Percentiles rank a stretch among this genome's conserved stretches.
phyloP scores from a whole-genome alignment of 768 basidiomycete species.

The Suillus brevipes region DNA sequence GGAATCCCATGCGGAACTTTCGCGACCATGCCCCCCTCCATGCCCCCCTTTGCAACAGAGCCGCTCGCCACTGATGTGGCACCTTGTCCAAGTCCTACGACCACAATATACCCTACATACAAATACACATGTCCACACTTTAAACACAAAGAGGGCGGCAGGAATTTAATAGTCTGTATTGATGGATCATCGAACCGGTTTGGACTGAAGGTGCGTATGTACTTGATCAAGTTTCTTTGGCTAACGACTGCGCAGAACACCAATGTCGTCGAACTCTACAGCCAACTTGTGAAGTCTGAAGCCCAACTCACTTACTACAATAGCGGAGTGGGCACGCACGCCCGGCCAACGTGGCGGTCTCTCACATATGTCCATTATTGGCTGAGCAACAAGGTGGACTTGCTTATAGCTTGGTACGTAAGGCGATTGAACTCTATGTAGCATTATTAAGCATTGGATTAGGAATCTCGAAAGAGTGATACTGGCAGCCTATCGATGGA shows the following conservation, averaged over 20 bases:
- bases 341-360: constrained; percentile 14
- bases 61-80: neutral
- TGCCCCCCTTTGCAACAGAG: neutral
- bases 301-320: constrained; percentile 31
- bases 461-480: constrained; percentile 35
- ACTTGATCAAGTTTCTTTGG: neutral
- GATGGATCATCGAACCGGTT: constrained; percentile 20
- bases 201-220: constrained; percentile 3
- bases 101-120: neutral
- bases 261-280: constrained; percentile 33
- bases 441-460: neutral
- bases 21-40: neutral
- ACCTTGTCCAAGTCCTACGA: neutral
- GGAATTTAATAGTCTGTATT: constrained; percentile 20
- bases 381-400: constrained; percentile 25
- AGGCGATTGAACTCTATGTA: neutral
- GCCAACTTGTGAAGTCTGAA: constrained; percentile 16
- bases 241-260: constrained; percentile 25
- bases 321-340: constrained; percentile 35
- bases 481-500: constrained; percentile 33
- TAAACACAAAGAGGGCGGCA: neutral
- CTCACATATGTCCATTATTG: constrained; percentile 22
- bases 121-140: neutral
- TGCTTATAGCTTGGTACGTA: constrained; percentile 33
- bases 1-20: neutral